These are phyloP conservation scores for Rhododendron ovatum DNA, from an alignment of 148 eudicot genomes.

Conservation along the genomic window DNA sequence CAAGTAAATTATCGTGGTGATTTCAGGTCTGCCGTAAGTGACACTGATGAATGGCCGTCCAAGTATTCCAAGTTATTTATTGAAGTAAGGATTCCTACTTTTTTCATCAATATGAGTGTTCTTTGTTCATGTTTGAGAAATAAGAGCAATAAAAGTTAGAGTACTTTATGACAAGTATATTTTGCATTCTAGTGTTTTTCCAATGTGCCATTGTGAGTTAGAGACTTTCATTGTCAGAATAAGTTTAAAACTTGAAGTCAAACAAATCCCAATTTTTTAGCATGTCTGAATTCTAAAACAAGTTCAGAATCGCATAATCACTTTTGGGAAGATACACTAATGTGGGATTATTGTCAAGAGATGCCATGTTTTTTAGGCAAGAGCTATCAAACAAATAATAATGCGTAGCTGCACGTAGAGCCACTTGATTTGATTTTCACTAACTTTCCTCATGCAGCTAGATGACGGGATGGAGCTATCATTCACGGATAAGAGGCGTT, in stretches of 20 bases:
- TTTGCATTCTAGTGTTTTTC: neutral
- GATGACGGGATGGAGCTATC: conserved; percentile 93
- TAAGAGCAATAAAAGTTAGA: neutral
- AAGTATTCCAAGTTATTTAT: conserved; percentile 86
- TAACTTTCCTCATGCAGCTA: conserved; percentile 42
- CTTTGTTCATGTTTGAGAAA: neutral
- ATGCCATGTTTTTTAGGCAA: neutral
- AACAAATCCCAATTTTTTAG: neutral
- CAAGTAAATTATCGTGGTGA: conserved; percentile 10
- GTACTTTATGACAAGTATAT: neutral
- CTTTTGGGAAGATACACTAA: neutral
- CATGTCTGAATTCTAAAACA: neutral
- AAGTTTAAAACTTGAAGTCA: neutral
- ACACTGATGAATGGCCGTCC: conserved; percentile 95
- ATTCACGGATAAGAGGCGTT: conserved; percentile 96
- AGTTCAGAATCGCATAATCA: neutral
- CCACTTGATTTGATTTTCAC: neutral
- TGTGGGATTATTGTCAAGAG: neutral
- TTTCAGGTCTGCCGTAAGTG: conserved; percentile 84
- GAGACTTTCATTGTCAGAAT: neutral
- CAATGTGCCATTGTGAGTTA: neutral
- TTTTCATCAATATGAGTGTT: neutral
- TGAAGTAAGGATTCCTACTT: conserved; percentile 51
- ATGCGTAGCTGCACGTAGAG: neutral
- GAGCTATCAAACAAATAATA: neutral